A percentile compares a stretch with the other conserved stretches of the same genome.
phyloP scores from a whole-genome alignment of 176 grass and related monocot species.

The Elaeis guineensis region DNA sequence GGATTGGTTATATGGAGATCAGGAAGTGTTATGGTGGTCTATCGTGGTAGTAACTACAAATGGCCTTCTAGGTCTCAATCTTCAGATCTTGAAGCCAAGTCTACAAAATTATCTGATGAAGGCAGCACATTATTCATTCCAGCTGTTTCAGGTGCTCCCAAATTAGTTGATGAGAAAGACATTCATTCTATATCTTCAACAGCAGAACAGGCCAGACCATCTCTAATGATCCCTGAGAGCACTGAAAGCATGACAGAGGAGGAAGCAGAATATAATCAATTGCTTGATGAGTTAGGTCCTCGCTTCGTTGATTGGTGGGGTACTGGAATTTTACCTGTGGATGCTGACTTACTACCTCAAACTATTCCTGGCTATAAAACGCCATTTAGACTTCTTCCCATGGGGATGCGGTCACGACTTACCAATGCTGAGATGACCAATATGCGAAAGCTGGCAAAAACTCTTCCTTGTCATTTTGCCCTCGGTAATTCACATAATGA shows the following conservation, averaged over 20 bases:
- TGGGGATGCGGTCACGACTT: slow-evolving; percentile 63
- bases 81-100: slow-evolving; percentile 13
- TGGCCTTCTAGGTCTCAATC: slow-evolving; percentile 47
- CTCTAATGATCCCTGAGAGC: slow-evolving; percentile 24
- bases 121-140: slow-evolving; percentile 56
- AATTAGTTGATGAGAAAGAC: slow-evolving; percentile 13
- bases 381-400: slow-evolving; percentile 72
- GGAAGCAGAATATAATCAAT: slow-evolving; percentile 72
- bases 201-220: slow-evolving; percentile 11
- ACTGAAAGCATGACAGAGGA: slow-evolving; percentile 60
- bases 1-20: slow-evolving; percentile 92
- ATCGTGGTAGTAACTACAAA: slow-evolving; percentile 67
- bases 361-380: slow-evolving; percentile 82
- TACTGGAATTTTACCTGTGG: slow-evolving; percentile 59
- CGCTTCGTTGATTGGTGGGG: slow-evolving; percentile 93
- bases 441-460: slow-evolving; percentile 60
- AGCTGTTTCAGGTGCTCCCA: slow-evolving; percentile 5
- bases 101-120: slow-evolving; percentile 21
- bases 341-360: slow-evolving; percentile 78
- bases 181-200: slow-evolving; percentile 11
- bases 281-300: slow-evolving; percentile 78
- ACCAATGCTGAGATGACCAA: slow-evolving; percentile 75
- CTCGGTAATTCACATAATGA: slow-evolving; percentile 36
- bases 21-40: slow-evolving; percentile 93
- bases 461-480: slow-evolving; percentile 91